phyloP scores from a whole-genome alignment of 202 grass and related monocot genomes.

The Cymbopogon flexuosus region DNA sequence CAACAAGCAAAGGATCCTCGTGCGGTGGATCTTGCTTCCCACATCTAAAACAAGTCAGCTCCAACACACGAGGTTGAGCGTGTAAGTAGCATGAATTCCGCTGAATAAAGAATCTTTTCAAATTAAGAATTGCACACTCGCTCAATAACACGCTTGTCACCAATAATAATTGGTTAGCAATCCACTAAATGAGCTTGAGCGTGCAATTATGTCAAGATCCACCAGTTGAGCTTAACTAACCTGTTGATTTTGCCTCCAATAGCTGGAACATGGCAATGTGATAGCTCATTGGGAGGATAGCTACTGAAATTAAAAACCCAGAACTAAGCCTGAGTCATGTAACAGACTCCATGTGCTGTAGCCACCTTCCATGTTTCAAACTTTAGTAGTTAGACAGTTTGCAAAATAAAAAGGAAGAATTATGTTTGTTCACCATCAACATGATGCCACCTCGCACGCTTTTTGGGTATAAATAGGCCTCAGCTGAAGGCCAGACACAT shows the following conservation, averaged over 20 bases:
- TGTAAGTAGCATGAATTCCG: not conserved
- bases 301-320: not conserved
- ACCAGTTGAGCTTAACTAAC: not conserved
- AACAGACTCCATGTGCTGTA: slow-evolving; percentile 16
- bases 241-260: slow-evolving; percentile 29
- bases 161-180: not conserved
- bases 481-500: slow-evolving; percentile 7
- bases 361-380: slow-evolving; percentile 18
- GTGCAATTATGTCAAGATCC: slow-evolving; percentile 20
- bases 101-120: not conserved
- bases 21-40: slow-evolving; percentile 18
- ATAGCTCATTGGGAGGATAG: slow-evolving; percentile 8
- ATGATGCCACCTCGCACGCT: slow-evolving; percentile 3
- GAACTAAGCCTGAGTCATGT: not conserved
- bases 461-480: slow-evolving; percentile 35
- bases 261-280: slow-evolving; percentile 14
- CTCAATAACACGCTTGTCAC: not conserved
- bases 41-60: slow-evolving; percentile 31
- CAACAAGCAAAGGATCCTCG: slow-evolving; percentile 27
- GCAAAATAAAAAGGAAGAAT: not conserved
- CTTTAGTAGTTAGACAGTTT: not conserved
- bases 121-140: not conserved
- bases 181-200: not conserved
- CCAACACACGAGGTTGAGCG: slow-evolving; percentile 17
- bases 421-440: not conserved